A percentile compares a stretch with the other conserved stretches of the same genome.
Evolutionary conservation across 768 basidiomycete species (phyloP).

Genomic region (Xanthoconium purpureum): DNA sequence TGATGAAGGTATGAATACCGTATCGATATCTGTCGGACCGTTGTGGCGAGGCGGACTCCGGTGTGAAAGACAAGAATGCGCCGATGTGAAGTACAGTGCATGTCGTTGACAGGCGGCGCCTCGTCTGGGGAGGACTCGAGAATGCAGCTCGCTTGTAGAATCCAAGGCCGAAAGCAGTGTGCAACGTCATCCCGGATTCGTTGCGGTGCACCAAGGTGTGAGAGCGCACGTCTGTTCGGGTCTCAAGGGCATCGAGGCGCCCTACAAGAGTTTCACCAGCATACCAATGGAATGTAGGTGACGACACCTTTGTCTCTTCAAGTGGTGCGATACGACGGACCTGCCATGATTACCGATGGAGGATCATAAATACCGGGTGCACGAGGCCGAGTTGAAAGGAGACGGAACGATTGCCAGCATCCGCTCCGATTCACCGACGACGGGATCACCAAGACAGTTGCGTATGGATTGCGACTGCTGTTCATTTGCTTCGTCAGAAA

Average conservation of each 20-base stretch:
- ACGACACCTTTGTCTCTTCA: background rate
- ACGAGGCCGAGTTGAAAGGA: background rate
- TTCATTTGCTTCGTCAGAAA: conserved; percentile 1
- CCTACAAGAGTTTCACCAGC: conserved; percentile 1
- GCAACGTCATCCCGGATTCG: background rate
- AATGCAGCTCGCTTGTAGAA: background rate
- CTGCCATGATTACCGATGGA: background rate
- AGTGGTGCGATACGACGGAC: background rate
- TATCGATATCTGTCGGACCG: background rate
- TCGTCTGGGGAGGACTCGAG: background rate
- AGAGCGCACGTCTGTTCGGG: background rate
- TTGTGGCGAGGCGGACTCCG: background rate
- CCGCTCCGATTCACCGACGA: background rate
- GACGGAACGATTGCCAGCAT: background rate
- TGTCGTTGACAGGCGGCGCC: background rate
- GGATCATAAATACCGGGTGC: background rate
- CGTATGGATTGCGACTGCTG: no score
- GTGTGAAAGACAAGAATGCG: background rate
- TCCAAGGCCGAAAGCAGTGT: conserved; percentile 2
- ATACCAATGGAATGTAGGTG: background rate
- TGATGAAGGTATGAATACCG: background rate
- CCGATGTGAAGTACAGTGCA: conserved; percentile 1
- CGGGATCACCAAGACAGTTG: background rate
- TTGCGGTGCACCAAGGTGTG: background rate
- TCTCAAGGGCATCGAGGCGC: conserved; percentile 1